Evolutionary conservation across 768 basidiomycete species (phyloP).

Genomic region (Crucibulum laeve): DNA sequence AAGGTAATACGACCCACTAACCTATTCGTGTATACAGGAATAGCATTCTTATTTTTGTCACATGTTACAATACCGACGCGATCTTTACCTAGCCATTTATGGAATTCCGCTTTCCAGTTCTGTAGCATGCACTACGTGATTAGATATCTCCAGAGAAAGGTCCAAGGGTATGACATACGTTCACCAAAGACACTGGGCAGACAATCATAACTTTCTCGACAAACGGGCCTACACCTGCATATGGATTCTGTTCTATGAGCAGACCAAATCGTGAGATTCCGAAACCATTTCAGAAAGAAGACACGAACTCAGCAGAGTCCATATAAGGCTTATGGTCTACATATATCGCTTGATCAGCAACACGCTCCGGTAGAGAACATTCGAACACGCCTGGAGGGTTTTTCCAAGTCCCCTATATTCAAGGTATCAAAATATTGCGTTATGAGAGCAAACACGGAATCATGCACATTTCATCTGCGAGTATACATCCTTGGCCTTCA

Average conservation of each 20-base stretch:
- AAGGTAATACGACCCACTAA: constrained; percentile 25
- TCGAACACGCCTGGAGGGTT: constrained; percentile 62
- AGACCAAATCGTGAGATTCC: not conserved
- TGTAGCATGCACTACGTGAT: constrained; percentile 19
- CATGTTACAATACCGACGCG: constrained; percentile 40
- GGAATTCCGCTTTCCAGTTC: constrained; percentile 96
- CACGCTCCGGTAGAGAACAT: not conserved
- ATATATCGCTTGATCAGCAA: not conserved
- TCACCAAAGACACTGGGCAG: constrained; percentile 88
- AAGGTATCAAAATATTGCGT: constrained; percentile 6
- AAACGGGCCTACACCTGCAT: constrained; percentile 46
- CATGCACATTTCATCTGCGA: constrained; percentile 95
- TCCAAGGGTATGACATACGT: constrained; percentile 38
- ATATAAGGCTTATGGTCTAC: constrained; percentile 87
- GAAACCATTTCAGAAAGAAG: not conserved
- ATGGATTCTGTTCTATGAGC: constrained; percentile 76
- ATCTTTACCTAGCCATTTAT: constrained; percentile 80
- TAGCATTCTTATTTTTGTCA: constrained; percentile 40
- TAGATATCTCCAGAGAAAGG: not conserved
- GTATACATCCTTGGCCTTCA: constrained; percentile 90
- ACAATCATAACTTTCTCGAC: constrained; percentile 87
- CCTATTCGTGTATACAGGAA: constrained; percentile 76
- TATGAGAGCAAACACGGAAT: constrained; percentile 7
- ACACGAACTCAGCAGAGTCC: constrained; percentile 83
- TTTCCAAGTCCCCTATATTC: constrained; percentile 87